phyloP scores from a whole-genome alignment of 768 basidiomycete genomes.

The Russula lepida region DNA sequence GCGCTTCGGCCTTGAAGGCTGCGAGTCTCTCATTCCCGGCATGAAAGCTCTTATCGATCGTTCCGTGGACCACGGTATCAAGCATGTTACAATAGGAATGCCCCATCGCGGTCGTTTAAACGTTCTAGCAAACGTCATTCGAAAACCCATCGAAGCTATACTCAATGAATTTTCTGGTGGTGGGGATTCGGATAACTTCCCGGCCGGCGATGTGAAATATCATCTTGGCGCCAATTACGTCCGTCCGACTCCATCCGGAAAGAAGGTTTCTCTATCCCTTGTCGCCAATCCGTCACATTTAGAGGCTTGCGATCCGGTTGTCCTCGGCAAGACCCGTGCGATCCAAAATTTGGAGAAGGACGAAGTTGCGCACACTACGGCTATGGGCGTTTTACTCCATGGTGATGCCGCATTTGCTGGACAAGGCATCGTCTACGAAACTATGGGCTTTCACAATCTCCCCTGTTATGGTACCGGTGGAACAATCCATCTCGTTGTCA shows the following conservation, averaged over 20 bases:
- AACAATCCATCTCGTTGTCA: constrained; percentile 96
- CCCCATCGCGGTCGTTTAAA: constrained; percentile 98
- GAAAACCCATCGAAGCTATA: constrained; percentile 97
- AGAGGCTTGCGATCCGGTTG: constrained; percentile 95
- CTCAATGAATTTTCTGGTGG: constrained; percentile 89
- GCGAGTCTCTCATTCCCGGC: constrained; percentile 93
- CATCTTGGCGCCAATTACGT: constrained; percentile 99
- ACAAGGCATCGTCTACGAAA: constrained; percentile 98
- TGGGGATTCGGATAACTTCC: constrained; percentile 59
- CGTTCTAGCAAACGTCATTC: constrained; percentile 95
- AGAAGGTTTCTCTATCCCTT: constrained; percentile 93
- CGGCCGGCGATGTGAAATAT: constrained; percentile 98
- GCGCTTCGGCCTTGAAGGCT: constrained; percentile 97
- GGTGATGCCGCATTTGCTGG: constrained; percentile 99
- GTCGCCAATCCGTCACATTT: constrained; percentile 98
- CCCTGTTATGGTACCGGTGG: constrained; percentile 96
- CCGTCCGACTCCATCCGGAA: constrained; percentile 94
- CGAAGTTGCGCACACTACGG: constrained; percentile 67
- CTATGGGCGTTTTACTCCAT: constrained; percentile 93
- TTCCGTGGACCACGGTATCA: constrained; percentile 93
- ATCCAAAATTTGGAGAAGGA: constrained; percentile 94
- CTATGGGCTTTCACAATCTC: constrained; percentile 95
- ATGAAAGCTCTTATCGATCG: constrained; percentile 99
- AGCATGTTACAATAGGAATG: constrained; percentile 97
- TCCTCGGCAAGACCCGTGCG: constrained; percentile 97